Base-by-base conservation (phyloP, 164 flowering plant genomes). In the Tetracentron sinense region DNA sequence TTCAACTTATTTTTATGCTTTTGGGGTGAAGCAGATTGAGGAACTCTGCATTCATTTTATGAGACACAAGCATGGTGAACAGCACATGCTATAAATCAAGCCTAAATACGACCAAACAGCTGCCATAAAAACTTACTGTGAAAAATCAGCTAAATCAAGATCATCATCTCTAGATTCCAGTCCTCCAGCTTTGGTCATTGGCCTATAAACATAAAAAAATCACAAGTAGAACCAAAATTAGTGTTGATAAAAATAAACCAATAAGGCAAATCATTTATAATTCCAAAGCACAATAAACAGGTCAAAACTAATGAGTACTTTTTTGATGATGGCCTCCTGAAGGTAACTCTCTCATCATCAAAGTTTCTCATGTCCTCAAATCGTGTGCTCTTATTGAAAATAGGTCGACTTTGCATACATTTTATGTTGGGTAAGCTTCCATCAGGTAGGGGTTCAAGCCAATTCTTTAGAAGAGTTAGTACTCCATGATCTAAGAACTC, bases 371-470 rank as follows among this genome's bases (percentile, higher is more conserved):
- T n/a, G n/a, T n/a, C n/a, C n/a, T n/a, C n/a, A n/a, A n/a, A n/a
- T n/a, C n/a, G n/a, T n/a, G n/a, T n/a, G n/a, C n/a, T n/a, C n/a
- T 91, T 94, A 56, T 91, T 89, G 59, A 91, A 94, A 73, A 94
- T 94, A 0, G 99, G 97, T 29, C 97, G 93, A 72, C 96, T 88
- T 97, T 94, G 92, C 81, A 81, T 20, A 57, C 26, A 47, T 31
- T 88, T 93, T 55, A 85, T 90, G 66, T 89, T 90, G 15, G 98
- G 98, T 50, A 93, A 79, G 81, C 98, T 90, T 66, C 96, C 96
- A 83, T 93, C 98, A 1, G 98, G 98, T 29, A 93, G 85, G 56
- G 96, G 98, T 69, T 93, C 98, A 29, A 93, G 96, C 98, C 98
- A 93, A 62, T 81, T 87, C 74, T 86, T 93, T 35, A 90, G 51